Base-by-base conservation (phyloP, 352 stramenopile species). In the Phytophthora macrochlamydospora region DNA sequence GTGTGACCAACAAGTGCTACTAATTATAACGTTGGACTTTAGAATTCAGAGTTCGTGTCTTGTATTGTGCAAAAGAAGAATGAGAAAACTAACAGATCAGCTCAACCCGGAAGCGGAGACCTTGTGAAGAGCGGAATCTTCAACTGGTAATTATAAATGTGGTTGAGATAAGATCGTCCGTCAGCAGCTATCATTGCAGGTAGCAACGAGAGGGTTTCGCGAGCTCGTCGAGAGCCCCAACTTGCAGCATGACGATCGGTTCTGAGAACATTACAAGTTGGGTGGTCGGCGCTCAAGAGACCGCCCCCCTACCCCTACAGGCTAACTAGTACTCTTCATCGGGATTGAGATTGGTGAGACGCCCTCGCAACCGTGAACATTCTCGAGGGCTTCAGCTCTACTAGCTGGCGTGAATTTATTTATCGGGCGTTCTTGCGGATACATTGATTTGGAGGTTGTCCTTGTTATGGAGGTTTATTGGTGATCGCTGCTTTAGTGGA, bases 1-100 rank as follows among this genome's bases (percentile, higher is more conserved):
- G 28, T 51, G 53, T n/a, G 38, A 59, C 52, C 52, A 59, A 59
- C 52, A 59, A 59, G 52, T 59, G 53, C 42, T 59, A 51, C 42
- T 14, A 51, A 2, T 52, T 59, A 43, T 50, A 59, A 51, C 32
- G 40, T 59, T 59, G 29, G 42, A 52, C 4, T 42, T 28, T 12
- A 30, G 50, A 44, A 14, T 46, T 46, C 7, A 18, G 14, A 44
- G 30, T 18, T 24, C 11, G 30, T 43, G 31, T 44, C 30, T 44
- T 42, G 30, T 55, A 55, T 55, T 55, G 32, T 32, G 49, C 49
- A 43, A 43, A 55, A 55, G 29, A 28, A 55, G 49, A 55, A 31
- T 44, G 32, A 44, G 13, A 31, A 55, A 55, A 43, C 12, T 18
- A 30, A 38, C 35, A 28, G 35, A 40, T 5, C 35, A 40, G n/a